These are phyloP conservation scores for Aureobasidium subglaciale DNA, from an alignment of 2,329 filamentous ascomycete genomes.

Conservation along the genomic window DNA sequence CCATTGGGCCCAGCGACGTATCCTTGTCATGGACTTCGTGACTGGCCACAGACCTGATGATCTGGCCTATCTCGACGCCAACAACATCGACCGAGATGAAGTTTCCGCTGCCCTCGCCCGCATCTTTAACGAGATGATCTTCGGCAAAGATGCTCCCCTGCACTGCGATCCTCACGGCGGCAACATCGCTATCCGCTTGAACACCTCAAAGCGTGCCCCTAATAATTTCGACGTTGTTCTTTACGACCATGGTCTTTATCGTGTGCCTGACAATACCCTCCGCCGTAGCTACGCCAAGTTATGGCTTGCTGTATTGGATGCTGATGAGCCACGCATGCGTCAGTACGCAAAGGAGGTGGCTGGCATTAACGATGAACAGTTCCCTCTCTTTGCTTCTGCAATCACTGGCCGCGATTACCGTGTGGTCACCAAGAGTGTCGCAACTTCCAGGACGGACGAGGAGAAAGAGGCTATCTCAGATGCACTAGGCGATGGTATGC, in stretches of 20 bases:
- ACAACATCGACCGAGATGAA: constrained; percentile 88
- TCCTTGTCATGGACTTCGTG: constrained; percentile 92
- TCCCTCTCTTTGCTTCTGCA: constrained; percentile 89
- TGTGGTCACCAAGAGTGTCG: constrained; percentile 56
- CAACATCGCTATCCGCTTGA: constrained; percentile 86
- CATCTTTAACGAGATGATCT: constrained; percentile 99
- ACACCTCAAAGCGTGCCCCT: constrained; percentile 50
- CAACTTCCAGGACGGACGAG: constrained; percentile 55
- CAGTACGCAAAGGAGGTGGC: constrained; percentile 84
- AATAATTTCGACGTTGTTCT: constrained; percentile 88
- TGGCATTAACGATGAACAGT: constrained; percentile 80
- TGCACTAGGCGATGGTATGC: constrained; percentile 77
- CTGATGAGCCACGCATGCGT: constrained; percentile 78
- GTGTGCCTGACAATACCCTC: constrained; percentile 73
- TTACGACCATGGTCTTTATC: constrained; percentile 95
- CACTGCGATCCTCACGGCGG: constrained; percentile 97
- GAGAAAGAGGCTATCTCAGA: constrained; percentile 85
- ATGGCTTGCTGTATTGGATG: constrained; percentile 92
- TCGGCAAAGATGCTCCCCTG: constrained; percentile 76
- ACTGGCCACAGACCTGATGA: constrained; percentile 83
- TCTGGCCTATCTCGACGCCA: constrained; percentile 73
- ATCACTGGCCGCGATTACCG: constrained; percentile 91
- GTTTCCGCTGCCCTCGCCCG: constrained; percentile 83
- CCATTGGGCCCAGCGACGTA: constrained; percentile 78
- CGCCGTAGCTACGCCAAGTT: constrained; percentile 89